Conservation (phyloP, 2,329 filamentous ascomycete genomes). For the Triangularia setosa region DNA sequence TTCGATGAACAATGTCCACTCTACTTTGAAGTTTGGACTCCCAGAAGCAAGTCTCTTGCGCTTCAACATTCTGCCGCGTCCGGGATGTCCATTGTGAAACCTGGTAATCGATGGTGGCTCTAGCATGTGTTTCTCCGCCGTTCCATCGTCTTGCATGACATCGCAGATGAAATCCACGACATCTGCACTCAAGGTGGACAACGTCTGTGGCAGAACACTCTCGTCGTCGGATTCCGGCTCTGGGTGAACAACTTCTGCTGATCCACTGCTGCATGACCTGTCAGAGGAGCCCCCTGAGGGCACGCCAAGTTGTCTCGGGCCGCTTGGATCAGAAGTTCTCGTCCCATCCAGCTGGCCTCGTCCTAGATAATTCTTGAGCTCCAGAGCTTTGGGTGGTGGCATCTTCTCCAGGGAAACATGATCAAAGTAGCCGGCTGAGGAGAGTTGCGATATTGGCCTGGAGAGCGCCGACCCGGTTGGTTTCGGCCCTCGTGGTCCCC, state of each 20-base stretch:
- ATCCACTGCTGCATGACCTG: conserved; percentile 23
- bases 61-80: conserved; percentile 31
- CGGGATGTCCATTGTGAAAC: conserved; percentile 28
- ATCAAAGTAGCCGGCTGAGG: conserved; percentile 33
- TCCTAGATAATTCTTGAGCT: conserved; percentile 22
- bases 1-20: conserved; percentile 60
- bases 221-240: conserved; percentile 31
- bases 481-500: conserved; percentile 23
- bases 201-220: conserved; percentile 51
- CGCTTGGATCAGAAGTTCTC: conserved; percentile 21
- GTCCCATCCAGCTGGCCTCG: conserved; percentile 22
- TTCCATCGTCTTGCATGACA: conserved; percentile 54
- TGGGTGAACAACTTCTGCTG: conserved; percentile 15
- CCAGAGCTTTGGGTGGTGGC: conserved; percentile 29
- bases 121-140: conserved; percentile 46
- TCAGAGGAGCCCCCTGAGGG: conserved; percentile 22
- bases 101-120: conserved; percentile 37
- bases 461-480: conserved; percentile 25
- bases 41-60: conserved; percentile 33
- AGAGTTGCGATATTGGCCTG: conserved; percentile 34
- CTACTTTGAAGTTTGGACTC: conserved; percentile 34
- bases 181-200: conserved; percentile 51
- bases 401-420: conserved; percentile 33
- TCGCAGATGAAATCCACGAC: conserved; percentile 59
- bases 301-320: conserved; percentile 17